A percentile compares a stretch with the other conserved stretches of the same genome.
Evolutionary conservation across 352 stramenopile genomes (phyloP).

Genomic region (Globisporangium parvum): DNA sequence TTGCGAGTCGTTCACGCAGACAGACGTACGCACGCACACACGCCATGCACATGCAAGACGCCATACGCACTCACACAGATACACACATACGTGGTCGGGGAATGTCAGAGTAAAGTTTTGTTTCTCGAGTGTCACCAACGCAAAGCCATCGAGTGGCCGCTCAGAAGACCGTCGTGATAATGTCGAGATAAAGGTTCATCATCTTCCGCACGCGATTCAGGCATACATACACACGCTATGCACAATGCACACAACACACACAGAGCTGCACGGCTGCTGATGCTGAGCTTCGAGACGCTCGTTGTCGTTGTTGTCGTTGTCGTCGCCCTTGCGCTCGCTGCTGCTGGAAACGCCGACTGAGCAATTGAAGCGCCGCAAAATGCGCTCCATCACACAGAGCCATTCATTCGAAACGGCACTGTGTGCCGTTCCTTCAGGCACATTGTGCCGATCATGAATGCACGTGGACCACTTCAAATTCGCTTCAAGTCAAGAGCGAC

Average conservation of each 20-base stretch:
- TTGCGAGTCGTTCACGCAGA: constrained; percentile 21
- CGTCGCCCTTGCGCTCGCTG: background rate
- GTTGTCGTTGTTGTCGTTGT: background rate
- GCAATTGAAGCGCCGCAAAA: background rate
- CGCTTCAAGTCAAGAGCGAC: no score
- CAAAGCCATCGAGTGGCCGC: constrained; percentile 24
- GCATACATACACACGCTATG: constrained; percentile 9
- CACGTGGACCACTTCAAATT: no score
- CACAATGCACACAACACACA: constrained; percentile 2
- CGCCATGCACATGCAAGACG: constrained; percentile 7
- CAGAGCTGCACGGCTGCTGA: background rate
- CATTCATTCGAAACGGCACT: background rate
- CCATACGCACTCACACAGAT: constrained; percentile 3
- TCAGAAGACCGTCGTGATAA: constrained; percentile 91
- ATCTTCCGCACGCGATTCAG: constrained; percentile 44
- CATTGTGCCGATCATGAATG: no score
- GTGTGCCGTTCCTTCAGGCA: no score
- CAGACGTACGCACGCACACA: constrained; percentile 9
- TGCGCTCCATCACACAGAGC: background rate
- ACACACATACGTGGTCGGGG: constrained; percentile 16
- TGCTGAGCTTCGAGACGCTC: background rate
- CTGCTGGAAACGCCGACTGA: background rate
- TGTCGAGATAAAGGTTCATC: constrained; percentile 85
- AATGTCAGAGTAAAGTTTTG: constrained; percentile 79
- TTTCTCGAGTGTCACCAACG: constrained; percentile 86